Evolutionary conservation across 345 rosid genomes (phyloP).

Genomic region (Salix suchowensis): DNA sequence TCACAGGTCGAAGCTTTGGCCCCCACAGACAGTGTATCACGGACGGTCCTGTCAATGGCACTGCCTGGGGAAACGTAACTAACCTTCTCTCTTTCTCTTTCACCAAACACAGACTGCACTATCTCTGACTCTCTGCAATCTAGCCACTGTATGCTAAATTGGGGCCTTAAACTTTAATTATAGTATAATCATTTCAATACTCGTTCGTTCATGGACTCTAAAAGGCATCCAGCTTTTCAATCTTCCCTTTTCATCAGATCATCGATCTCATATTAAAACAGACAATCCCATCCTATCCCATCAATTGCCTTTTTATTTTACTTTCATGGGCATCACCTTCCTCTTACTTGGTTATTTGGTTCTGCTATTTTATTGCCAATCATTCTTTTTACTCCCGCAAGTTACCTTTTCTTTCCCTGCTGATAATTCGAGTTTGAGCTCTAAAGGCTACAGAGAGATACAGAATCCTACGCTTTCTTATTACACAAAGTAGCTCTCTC

Average conservation of each 20-base stretch:
- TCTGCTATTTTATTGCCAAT: neutral
- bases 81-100: neutral
- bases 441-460: constrained; percentile 11
- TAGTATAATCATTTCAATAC: constrained; percentile 23
- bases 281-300: constrained; percentile 14
- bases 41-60: constrained; percentile 18
- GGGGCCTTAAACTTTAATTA: constrained; percentile 14
- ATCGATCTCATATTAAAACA: neutral
- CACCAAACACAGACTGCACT: neutral
- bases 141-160: neutral
- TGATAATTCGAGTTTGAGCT: constrained; percentile 8
- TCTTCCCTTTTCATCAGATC: neutral
- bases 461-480: constrained; percentile 20
- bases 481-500: neutral
- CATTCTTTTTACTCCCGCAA: neutral
- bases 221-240: constrained; percentile 16
- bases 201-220: neutral
- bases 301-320: neutral
- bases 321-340: neutral
- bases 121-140: neutral
- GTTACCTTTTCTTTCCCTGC: neutral
- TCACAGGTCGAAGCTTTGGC: neutral
- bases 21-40: constrained; percentile 26
- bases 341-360: neutral
- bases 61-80: constrained; percentile 20